Base-by-base conservation (phyloP, 768 basidiomycete genomes). In the Coprinopsis marcescibilis region DNA sequence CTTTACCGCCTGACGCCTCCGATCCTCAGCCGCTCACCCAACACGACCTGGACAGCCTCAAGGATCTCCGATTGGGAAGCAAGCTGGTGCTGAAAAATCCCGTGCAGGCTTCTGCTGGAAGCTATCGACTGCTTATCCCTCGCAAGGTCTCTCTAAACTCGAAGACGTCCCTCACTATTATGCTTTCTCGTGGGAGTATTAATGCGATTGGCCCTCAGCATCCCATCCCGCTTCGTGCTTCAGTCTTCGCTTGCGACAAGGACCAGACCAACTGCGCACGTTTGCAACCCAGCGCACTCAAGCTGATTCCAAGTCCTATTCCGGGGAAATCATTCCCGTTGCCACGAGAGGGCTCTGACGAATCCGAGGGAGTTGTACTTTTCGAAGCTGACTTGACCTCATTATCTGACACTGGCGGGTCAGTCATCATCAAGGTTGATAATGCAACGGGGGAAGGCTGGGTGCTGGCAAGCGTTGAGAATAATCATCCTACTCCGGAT, bases 301-400 rank as follows among this genome's bases (percentile, higher is more conserved):
- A 73, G 57, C 72, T 87, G 5, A 65, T 91, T 6, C 89, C 89
- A 1, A 72, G 72, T 53, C 80, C 84, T 20, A 55, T 69, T 8
- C 66, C 70, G 10, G 77, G 71, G 2, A 64, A 61, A 33, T 61
- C 67, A 10, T 89, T 89, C 54, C 89, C 87, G 4, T 64, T 76
- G 0, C 83, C 85, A 12, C 62, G 76, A 13, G 80, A 83, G 61
- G 87, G 87, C 0, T 60, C 75, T 0, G 84, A 86, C 43, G 85
- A 90, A 59, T 84, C 82, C 7, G 86, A 88, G 47, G 86, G 85
- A 0, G 67, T 83, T 1, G 81, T 81, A 3, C 63, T 82, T 20
- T 87, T 77, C 55, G 81, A 84, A 56, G 75, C 72, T 34, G 83
- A 33, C 45, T 51, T 14, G 30, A 48, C 40, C n/a, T n/a, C n/a